Base-by-base conservation (phyloP, 768 basidiomycete species). In the Trametes elegans region DNA sequence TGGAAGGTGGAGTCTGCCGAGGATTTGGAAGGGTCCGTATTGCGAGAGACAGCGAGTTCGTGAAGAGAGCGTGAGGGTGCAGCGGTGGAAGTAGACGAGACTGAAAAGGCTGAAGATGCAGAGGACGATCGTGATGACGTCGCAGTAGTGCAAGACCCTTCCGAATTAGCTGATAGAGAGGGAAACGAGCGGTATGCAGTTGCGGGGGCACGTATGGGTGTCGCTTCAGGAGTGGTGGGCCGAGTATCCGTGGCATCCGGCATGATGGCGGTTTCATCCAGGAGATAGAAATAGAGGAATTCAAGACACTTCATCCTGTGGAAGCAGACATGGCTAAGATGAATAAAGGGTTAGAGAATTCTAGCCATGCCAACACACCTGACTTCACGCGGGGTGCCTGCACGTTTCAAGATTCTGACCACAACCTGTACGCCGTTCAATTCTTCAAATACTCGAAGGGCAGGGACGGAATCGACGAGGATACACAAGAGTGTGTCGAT, bases 261-360 rank as follows among this genome's bases (percentile, higher is more conserved):
- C 29, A 44, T 43, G 21, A 70, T 49, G 6, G 73, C 66, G 1
- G 81, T 82, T 66, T 97, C 94, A 56, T 95, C 94, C 40, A 96
- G 76, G 7, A 98, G 77, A 68, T 98, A 98, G 69, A 95, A 97
- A 70, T 96, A 96, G 14, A 98, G 73, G 63, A 97, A 94, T 67
- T 97, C 95, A 16, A 98, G 76, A 58, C 93, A 96, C 74, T 96
- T 96, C 89, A 97, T 96, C 63, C 94, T 96, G n/a, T 63, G 31
- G 8, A 14, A 18, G 19, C 18, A 11, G 18, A 23, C 27, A 49
- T 53, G 48, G 27, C 43, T 34, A 46, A 35, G 41, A 7, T n/a
- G 9, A 34, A 5, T 7, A 13, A 24, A 14, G 28, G 31, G 5
- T 32, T 18, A 6, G 2, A 13, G 10, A 18, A 6, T n/a, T 18